Percentiles rank a stretch among this genome's conserved stretches.
Evolutionary conservation across 345 rosid species (phyloP).

Genomic region (Mangifera indica): DNA sequence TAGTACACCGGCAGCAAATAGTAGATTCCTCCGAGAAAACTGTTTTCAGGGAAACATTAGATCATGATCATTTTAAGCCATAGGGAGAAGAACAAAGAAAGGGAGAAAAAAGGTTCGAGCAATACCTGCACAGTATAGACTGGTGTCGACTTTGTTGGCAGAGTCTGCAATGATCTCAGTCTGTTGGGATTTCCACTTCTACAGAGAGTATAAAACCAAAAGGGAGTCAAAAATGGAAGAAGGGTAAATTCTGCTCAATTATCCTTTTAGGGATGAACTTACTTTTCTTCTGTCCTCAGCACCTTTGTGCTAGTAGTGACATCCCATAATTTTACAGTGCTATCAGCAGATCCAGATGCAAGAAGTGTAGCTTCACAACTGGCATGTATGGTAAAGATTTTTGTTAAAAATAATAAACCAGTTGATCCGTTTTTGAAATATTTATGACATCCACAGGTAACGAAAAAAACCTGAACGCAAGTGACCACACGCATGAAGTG

Average conservation of each 20-base stretch:
- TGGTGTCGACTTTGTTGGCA: constrained; percentile 82
- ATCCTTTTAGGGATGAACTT: constrained; percentile 25
- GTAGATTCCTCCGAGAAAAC: constrained; percentile 87
- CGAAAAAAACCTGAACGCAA: constrained; percentile 69
- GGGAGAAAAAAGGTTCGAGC: not conserved
- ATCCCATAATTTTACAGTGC: constrained; percentile 91
- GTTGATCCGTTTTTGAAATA: not conserved
- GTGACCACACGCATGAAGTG: constrained; percentile 86
- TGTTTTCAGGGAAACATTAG: constrained; percentile 24
- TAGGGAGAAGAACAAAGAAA: not conserved
- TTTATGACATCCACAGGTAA: not conserved
- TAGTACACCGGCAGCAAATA: constrained; percentile 81
- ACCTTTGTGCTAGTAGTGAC: constrained; percentile 65
- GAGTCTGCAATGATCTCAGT: constrained; percentile 70
- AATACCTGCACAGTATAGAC: constrained; percentile 67
- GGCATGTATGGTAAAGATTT: constrained; percentile 23
- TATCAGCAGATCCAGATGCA: constrained; percentile 97
- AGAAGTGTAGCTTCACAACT: constrained; percentile 93
- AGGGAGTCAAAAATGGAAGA: constrained; percentile 9
- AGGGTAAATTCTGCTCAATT: constrained; percentile 3
- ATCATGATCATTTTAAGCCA: not conserved
- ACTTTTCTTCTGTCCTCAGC: constrained; percentile 69
- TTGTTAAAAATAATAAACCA: constrained; percentile 3
- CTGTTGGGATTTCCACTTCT: constrained; percentile 73
- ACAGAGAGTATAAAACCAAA: constrained; percentile 24